phyloP scores from a whole-genome alignment of 768 basidiomycete genomes.

The Paxillus ammoniavirescens region DNA sequence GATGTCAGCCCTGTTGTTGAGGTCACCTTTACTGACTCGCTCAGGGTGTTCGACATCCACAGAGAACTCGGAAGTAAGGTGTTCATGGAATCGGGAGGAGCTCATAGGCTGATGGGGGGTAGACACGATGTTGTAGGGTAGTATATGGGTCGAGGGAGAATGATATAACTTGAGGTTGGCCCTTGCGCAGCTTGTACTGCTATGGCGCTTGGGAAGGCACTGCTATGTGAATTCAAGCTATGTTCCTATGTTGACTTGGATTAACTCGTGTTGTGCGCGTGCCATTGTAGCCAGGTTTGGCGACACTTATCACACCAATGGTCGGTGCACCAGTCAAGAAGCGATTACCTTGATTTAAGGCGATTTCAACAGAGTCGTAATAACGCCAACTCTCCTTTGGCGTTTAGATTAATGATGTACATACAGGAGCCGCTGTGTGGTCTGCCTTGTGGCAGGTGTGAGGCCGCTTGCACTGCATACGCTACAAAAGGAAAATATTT shows the following conservation, averaged over 20 bases:
- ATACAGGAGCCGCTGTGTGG: too few relatives aligned
- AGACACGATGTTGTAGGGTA: slow-evolving; percentile 11
- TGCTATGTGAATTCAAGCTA: slow-evolving; percentile 4
- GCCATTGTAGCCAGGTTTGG: slow-evolving; percentile 6
- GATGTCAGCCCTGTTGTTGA: slow-evolving; percentile 30
- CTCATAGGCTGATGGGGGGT: slow-evolving; percentile 17
- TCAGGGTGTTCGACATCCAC: slow-evolving; percentile 15
- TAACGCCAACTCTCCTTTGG: not conserved
- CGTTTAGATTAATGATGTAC: not conserved
- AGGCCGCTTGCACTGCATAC: too few relatives aligned
- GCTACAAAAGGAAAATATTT: slow-evolving; percentile 1
- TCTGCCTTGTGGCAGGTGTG: too few relatives aligned
- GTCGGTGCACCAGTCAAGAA: not conserved
- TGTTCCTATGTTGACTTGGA: not conserved
- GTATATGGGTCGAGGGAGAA: slow-evolving; percentile 5
- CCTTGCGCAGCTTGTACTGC: slow-evolving; percentile 8
- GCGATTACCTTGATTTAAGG: not conserved
- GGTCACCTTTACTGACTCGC: not conserved
- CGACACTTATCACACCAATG: not conserved
- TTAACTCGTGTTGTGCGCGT: slow-evolving; percentile 22
- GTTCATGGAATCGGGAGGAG: slow-evolving; percentile 31
- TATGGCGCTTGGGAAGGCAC: slow-evolving; percentile 9
- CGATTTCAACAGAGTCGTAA: not conserved
- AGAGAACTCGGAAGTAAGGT: slow-evolving; percentile 21
- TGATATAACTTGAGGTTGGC: slow-evolving; percentile 2